Conservation (phyloP, 768 basidiomycete species). For the Jaapia argillacea region DNA sequence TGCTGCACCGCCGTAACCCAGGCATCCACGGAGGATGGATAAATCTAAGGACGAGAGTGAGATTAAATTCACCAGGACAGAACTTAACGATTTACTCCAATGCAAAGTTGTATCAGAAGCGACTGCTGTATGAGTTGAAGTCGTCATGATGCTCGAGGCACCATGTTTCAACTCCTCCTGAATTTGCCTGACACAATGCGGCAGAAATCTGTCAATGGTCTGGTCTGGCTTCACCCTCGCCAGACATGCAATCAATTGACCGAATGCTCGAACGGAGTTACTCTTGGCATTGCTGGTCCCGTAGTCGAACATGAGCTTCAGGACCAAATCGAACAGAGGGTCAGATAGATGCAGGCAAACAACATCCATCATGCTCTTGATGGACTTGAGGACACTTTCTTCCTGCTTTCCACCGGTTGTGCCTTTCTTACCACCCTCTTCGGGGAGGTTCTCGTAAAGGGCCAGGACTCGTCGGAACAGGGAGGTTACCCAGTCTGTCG, state of each 20-base stretch:
- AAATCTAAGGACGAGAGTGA: slow-evolving; percentile 39
- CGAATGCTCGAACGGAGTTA: slow-evolving; percentile 86
- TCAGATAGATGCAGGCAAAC: slow-evolving; percentile 76
- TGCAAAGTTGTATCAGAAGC: slow-evolving; percentile 86
- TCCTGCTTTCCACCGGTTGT: slow-evolving; percentile 81
- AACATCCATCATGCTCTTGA: slow-evolving; percentile 73
- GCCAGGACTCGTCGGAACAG: slow-evolving; percentile 72
- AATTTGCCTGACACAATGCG: slow-evolving; percentile 67
- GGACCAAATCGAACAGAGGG: slow-evolving; percentile 70
- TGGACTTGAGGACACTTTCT: slow-evolving; percentile 65
- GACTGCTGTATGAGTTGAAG: slow-evolving; percentile 60
- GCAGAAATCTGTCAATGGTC: slow-evolving; percentile 72
- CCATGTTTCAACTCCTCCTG: slow-evolving; percentile 83
- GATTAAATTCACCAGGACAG: slow-evolving; percentile 3
- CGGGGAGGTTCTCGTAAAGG: slow-evolving; percentile 87
- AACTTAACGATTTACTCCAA: slow-evolving; percentile 56
- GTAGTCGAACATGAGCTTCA: slow-evolving; percentile 80
- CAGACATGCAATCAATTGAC: slow-evolving; percentile 78
- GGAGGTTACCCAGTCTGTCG: slow-evolving; percentile 68
- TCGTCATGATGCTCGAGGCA: slow-evolving; percentile 78
- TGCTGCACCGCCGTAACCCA: slow-evolving; percentile 60
- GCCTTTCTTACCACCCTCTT: slow-evolving; percentile 85
- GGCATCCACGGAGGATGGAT: slow-evolving; percentile 71
- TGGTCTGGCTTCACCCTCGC: slow-evolving; percentile 69
- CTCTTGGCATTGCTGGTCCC: slow-evolving; percentile 83